Evolutionary conservation across 1,139 yeast genomes (phyloP), one percentile per base, ranked within the genome.

Genomic region (Torulaspora pretoriensis): DNA sequence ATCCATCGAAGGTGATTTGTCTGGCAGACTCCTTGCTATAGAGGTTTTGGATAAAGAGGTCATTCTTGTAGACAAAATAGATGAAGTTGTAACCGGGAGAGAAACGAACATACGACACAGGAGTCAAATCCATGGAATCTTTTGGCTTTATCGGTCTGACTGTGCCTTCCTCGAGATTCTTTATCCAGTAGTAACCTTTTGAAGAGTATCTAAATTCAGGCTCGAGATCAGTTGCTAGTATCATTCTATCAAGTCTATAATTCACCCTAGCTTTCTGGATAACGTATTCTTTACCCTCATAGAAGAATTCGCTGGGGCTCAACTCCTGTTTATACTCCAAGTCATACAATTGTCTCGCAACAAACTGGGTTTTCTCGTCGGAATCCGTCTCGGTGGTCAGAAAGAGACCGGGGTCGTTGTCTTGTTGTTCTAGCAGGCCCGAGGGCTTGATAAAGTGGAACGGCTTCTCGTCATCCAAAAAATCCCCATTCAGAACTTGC

Each of bases 191-290:
- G 28, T 70, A 56, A 0, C 85, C 83, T 42, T 69, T 70, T 1
- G 81, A 69, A 2, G 97, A 90, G 60, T 89, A 92, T 52, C 98
- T 74, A 79, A 86, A 90, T 55, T 78, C 75, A 40, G 72, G 69
- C 26, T 72, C 68, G 9, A 50, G 35, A 32, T 67, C 49, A 0
- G 72, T 57, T 1, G 57, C 53, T 0, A 70, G 34, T 6, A 71
- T 53, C 2, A 64, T 61, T 38, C 50, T 52, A 10, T 62, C 56
- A 4, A 67, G 48, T 9, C 60, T 51, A 43, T 56, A 57, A 38
- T 56, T 63, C 3, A 66, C 61, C 12, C 54, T 47, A 8, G 67
- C 48, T 1, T 47, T 42, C 10, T 50, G 42, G 1, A 67, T 59
- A 0, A 26, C 12, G 37, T 59, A 55, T 3, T 51, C 54, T 0